These are phyloP conservation scores for Oleoguttula mirabilis DNA, from an alignment of 495 filamentous ascomycete species.

Conservation along the genomic window DNA sequence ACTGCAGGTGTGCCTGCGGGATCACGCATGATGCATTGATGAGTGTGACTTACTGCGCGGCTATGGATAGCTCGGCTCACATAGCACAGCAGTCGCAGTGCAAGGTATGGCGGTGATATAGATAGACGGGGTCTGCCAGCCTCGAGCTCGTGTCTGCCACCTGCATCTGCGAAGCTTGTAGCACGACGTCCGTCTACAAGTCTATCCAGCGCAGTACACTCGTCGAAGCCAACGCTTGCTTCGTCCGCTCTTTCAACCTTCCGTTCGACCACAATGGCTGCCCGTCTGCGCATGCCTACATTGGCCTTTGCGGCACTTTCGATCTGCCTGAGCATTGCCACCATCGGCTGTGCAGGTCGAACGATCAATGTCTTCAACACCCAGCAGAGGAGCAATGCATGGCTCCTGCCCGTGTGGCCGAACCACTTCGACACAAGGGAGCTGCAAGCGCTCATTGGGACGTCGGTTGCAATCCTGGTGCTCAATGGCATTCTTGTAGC, in stretches of 20 bases:
- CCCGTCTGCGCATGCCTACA: conserved; percentile 10
- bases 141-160: not conserved
- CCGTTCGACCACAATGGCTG: conserved; percentile 4
- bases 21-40: not conserved
- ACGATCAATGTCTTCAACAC: conserved; percentile 25
- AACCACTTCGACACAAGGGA: conserved; percentile 27
- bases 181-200: not conserved
- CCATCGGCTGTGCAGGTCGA: conserved; percentile 24
- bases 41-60: not conserved
- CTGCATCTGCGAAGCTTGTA: not conserved
- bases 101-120: not conserved
- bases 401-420: conserved; percentile 31
- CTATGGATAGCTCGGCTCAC: not conserved
- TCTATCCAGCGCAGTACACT: not conserved
- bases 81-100: not conserved
- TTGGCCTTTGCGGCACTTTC: conserved; percentile 17
- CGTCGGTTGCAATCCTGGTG: conserved; percentile 19
- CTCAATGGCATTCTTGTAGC: conserved; percentile 21
- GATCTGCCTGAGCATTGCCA: conserved; percentile 18
- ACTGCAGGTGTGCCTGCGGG: not conserved
- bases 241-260: not conserved
- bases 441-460: conserved; percentile 26
- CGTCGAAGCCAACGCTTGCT: not conserved
- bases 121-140: not conserved
- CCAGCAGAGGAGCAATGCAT: conserved; percentile 26